Percentiles rank a stretch among this genome's conserved stretches.
Conservation (phyloP, 2,329 filamentous ascomycete genomes). For the Penicillium palitans region DNA sequence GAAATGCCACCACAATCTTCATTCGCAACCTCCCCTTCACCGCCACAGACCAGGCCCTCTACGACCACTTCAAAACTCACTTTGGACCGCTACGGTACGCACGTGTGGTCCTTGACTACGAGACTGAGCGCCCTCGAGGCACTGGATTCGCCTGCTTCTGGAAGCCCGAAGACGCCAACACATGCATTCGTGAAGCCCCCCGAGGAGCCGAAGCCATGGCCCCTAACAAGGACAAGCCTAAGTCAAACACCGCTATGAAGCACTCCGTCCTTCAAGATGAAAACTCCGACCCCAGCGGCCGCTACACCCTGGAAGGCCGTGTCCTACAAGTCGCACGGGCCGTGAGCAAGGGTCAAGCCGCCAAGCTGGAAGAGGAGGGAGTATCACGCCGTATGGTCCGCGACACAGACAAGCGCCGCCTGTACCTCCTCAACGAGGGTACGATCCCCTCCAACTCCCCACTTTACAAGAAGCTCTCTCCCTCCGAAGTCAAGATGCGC, state of each 20-base stretch:
- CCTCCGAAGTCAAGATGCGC: constrained; percentile 80
- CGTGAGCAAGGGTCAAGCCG: constrained; percentile 79
- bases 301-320: constrained; percentile 87
- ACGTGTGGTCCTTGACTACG: constrained; percentile 81
- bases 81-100: constrained; percentile 92
- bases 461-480: constrained; percentile 72
- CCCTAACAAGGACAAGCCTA: constrained; percentile 40
- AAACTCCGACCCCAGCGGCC: constrained; percentile 73
- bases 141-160: constrained; percentile 96
- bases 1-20: constrained; percentile 77
- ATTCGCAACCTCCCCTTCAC: constrained; percentile 93
- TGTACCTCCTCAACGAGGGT: constrained; percentile 87
- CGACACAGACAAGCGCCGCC: constrained; percentile 83
- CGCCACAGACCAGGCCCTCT: constrained; percentile 76
- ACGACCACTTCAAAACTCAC: constrained; percentile 73
- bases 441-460: constrained; percentile 75
- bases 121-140: constrained; percentile 82
- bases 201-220: constrained; percentile 48
- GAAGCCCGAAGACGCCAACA: constrained; percentile 69
- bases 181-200: constrained; percentile 75
- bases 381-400: constrained; percentile 61
- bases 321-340: constrained; percentile 81
- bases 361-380: constrained; percentile 70
- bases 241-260: constrained; percentile 54
- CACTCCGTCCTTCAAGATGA: constrained; percentile 89